Conservation (phyloP, 371 early-diverging fungal species). For the Apophysomyces elegans region DNA sequence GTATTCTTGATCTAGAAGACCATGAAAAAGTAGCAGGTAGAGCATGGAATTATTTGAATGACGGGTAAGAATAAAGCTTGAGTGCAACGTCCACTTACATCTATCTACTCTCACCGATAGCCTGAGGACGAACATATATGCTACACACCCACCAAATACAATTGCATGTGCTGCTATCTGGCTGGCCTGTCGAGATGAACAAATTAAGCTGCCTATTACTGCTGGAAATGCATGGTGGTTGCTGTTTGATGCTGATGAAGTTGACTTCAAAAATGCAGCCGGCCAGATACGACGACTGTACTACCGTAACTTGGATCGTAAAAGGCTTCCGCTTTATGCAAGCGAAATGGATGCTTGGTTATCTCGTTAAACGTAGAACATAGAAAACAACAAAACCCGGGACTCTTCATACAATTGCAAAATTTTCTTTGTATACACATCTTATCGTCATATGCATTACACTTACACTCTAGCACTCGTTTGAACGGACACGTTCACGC, state of each 20-base stretch:
- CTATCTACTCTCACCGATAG: constrained; percentile 39
- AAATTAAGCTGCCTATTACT: constrained; percentile 71
- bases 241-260: constrained; percentile 79
- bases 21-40: constrained; percentile 73
- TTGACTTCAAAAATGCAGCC: constrained; percentile 67
- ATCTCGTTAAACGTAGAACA: not conserved
- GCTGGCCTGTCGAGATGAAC: constrained; percentile 74
- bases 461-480: not conserved
- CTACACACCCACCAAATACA: constrained; percentile 83
- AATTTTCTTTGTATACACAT: not conserved
- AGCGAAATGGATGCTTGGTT: constrained; percentile 39
- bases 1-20: constrained; percentile 77
- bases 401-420: too few relatives aligned
- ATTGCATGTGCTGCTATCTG: constrained; percentile 93
- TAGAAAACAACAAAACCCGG: not conserved
- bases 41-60: constrained; percentile 93
- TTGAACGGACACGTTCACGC: not conserved
- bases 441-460: not conserved
- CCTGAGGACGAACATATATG: constrained; percentile 79
- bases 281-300: constrained; percentile 65
- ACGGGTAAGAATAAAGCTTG: constrained; percentile 54
- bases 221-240: constrained; percentile 81
- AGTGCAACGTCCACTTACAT: not conserved
- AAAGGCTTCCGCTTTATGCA: constrained; percentile 53
- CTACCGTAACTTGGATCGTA: constrained; percentile 51